Percentiles rank a stretch among this genome's conserved stretches.
Evolutionary conservation across 805 yeast species (phyloP).

Genomic region (Wickerhamiella parazyma): DNA sequence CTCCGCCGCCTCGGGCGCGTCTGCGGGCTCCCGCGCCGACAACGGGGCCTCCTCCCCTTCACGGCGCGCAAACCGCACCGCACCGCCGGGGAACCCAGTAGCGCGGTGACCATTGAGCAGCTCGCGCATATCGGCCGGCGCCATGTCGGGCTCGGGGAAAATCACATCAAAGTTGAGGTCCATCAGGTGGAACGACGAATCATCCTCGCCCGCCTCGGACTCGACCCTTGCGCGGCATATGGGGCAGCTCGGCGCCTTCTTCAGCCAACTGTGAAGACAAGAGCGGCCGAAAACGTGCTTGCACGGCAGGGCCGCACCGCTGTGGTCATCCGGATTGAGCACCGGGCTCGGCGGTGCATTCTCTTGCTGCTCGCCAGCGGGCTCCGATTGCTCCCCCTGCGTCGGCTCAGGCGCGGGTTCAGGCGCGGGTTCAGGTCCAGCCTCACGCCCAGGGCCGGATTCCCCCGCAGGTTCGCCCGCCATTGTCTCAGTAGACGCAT

Average conservation of each 20-base stretch:
- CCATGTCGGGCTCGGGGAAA: not conserved
- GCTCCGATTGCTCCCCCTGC: not conserved
- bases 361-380: not conserved
- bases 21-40: not conserved
- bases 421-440: not conserved
- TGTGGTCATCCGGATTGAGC: conserved; percentile 31
- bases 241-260: conserved; percentile 65
- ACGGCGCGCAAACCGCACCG: not conserved
- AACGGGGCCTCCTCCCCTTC: not conserved
- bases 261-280: conserved; percentile 80
- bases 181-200: not conserved
- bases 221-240: conserved; percentile 56
- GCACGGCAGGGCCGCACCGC: conserved; percentile 68
- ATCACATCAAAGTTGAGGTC: conserved; percentile 4
- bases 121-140: not conserved
- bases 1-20: not conserved
- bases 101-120: not conserved
- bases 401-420: not conserved
- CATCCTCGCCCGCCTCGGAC: conserved; percentile 20
- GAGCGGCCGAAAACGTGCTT: conserved; percentile 73
- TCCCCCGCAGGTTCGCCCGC: no score
- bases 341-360: no score
- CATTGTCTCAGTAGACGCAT: no score
- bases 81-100: not conserved
- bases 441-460: no score